phyloP scores from a whole-genome alignment of 2,329 filamentous ascomycete species.

The Monosporascus sp. region DNA sequence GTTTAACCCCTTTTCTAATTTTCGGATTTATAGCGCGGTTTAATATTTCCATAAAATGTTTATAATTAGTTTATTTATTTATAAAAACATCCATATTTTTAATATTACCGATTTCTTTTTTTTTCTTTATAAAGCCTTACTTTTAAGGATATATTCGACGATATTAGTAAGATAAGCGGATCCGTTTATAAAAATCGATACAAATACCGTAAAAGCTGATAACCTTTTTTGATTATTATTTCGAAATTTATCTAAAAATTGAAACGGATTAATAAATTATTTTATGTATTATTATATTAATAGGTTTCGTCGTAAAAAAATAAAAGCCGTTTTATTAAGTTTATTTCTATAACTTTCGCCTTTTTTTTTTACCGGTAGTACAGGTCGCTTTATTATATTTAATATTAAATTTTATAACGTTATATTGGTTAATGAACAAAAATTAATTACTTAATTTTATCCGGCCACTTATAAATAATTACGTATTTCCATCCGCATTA shows the following conservation, averaged over 20 bases:
- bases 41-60: neutral
- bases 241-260: neutral
- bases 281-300: slow-evolving; percentile 1
- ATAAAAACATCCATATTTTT: neutral
- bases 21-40: too few species aligned
- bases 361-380: neutral
- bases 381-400: neutral
- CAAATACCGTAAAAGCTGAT: neutral
- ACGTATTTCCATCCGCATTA: too few species aligned
- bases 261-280: neutral
- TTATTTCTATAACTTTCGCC: too few species aligned
- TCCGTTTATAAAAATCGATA: slow-evolving; percentile 1
- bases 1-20: too few species aligned
- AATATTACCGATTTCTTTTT: neutral
- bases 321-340: too few species aligned
- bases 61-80: neutral
- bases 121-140: neutral
- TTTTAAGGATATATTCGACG: neutral
- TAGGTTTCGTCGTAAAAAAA: slow-evolving; percentile 1
- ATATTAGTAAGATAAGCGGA: neutral
- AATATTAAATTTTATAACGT: neutral
- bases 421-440: neutral
- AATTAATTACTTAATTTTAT: neutral
- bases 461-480: neutral
- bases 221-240: neutral